These are phyloP conservation scores for Hanseniaspora opuntiae DNA, from an alignment of 805 yeast species.

Conservation along the genomic window DNA sequence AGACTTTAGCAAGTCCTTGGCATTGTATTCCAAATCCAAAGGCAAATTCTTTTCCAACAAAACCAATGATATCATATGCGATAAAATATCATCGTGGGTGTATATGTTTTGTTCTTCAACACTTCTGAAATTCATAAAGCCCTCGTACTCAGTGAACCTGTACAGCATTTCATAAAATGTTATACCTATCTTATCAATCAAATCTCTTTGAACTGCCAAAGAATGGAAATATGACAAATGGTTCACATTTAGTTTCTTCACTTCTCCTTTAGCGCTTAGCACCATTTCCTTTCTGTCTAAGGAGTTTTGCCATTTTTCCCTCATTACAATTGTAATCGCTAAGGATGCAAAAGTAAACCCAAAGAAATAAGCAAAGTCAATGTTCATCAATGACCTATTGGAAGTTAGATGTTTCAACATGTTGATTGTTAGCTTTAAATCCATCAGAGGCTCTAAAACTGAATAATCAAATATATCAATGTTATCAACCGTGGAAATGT, in stretches of 20 bases:
- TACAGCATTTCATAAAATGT: slow-evolving; percentile 10
- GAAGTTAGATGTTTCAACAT: neutral
- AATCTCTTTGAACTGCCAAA: slow-evolving; percentile 8
- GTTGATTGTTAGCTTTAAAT: neutral
- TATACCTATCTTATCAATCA: slow-evolving; percentile 8
- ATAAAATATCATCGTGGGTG: slow-evolving; percentile 3
- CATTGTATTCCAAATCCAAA: neutral
- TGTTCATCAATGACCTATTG: neutral
- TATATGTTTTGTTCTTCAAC: neutral
- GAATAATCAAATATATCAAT: slow-evolving; percentile 11
- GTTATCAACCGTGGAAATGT: neutral
- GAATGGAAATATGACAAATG: slow-evolving; percentile 10
- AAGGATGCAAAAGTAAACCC: slow-evolving; percentile 5
- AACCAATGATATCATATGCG: slow-evolving; percentile 4
- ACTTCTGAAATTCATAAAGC: neutral
- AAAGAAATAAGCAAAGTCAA: neutral
- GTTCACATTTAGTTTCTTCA: neutral
- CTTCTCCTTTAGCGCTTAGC: neutral
- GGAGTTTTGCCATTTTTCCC: slow-evolving; percentile 8
- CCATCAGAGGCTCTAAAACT: slow-evolving; percentile 1
- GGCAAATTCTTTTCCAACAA: neutral
- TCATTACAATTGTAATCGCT: slow-evolving; percentile 2
- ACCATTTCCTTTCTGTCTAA: neutral
- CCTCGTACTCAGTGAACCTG: neutral
- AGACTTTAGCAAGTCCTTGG: neutral